Base-by-base conservation (phyloP, 2,329 filamentous ascomycete species). In the Microascus cirrosus region DNA sequence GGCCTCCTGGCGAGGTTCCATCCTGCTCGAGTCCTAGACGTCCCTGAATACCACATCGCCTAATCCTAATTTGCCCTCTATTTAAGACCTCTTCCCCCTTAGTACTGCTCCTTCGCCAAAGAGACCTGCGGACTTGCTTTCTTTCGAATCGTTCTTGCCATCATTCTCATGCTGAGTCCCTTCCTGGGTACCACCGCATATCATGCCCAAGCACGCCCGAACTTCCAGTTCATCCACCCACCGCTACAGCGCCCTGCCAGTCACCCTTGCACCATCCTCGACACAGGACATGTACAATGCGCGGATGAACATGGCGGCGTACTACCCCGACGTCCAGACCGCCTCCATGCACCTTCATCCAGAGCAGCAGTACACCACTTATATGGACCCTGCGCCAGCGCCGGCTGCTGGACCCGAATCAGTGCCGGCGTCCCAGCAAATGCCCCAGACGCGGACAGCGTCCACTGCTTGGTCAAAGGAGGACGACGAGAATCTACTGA, bases 401-500 rank as follows among this genome's bases (percentile, higher is more conserved):
- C n/a, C 61, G 45, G 58, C 59, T 42, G 60, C 65, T 22, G 64
- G 66, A 52, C 77, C 77, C 62, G 73, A 76, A 20, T 62, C 59
- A 42, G 62, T 48, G 62, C 70, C 42, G 63, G 64, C n/a, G 63
- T 69, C 28, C 65, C 70, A n/a, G 63, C 65, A 11, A 62, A 69
- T 50, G 28, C 13, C 36, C 60, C 75, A 74, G 39, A 73, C 79
- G 62, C 79, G 83, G 54, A 74, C 82, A 25, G 82, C 82, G 36
- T 83, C 82, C 0, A 82, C 81, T 10, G 84, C 85, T 1, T 95
- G 90, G 90, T 86, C 81, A 35, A 74, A 80, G 1, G 77, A 83
- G 54, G 89, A 94, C 63, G 90, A 95, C 70, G 80, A 87, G 64
- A 82, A 82, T 42, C 80, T 95, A 51, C 76, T 93, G 61, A 73